Evolutionary conservation across 768 basidiomycete genomes (phyloP).

Genomic region (Pleurotus ostreatus): DNA sequence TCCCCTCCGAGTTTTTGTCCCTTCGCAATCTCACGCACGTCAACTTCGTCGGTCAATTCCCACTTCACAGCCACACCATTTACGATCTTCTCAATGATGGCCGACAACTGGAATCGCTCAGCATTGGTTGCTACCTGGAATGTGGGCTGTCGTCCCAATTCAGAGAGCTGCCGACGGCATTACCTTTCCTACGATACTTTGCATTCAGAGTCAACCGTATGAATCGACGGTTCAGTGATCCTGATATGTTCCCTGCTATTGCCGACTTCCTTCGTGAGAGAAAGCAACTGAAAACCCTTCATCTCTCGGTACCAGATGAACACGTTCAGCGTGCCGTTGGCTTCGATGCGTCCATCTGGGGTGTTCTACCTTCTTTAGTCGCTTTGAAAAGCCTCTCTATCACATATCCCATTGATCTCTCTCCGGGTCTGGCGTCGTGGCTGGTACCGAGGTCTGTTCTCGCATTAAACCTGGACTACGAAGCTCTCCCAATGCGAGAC

Average conservation of each 20-base stretch:
- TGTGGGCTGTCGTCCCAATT: constrained; percentile 49
- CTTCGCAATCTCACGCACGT: constrained; percentile 64
- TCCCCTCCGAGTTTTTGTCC: constrained; percentile 49
- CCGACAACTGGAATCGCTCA: constrained; percentile 59
- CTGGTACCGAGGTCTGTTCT: constrained; percentile 53
- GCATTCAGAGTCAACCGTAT: constrained; percentile 45
- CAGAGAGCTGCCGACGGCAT: constrained; percentile 32
- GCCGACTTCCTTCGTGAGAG: constrained; percentile 62
- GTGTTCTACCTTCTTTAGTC: constrained; percentile 57
- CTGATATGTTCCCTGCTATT: constrained; percentile 66
- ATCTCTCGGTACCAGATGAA: constrained; percentile 42
- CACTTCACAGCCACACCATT: constrained; percentile 44
- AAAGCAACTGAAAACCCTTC: constrained; percentile 45
- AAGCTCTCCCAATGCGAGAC: constrained; percentile 32
- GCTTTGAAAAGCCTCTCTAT: constrained; percentile 53
- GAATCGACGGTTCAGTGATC: constrained; percentile 42
- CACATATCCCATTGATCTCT: constrained; percentile 60
- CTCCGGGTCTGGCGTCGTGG: constrained; percentile 63
- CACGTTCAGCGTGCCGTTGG: constrained; percentile 47
- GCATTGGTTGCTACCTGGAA: constrained; percentile 51
- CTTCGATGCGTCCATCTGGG: constrained; percentile 69
- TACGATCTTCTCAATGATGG: constrained; percentile 58
- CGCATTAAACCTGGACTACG: constrained; percentile 42
- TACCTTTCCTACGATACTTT: constrained; percentile 68
- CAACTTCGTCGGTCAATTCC: constrained; percentile 56